Conservation (phyloP, 495 filamentous ascomycete species). For the Neurospora tetrasperma region DNA sequence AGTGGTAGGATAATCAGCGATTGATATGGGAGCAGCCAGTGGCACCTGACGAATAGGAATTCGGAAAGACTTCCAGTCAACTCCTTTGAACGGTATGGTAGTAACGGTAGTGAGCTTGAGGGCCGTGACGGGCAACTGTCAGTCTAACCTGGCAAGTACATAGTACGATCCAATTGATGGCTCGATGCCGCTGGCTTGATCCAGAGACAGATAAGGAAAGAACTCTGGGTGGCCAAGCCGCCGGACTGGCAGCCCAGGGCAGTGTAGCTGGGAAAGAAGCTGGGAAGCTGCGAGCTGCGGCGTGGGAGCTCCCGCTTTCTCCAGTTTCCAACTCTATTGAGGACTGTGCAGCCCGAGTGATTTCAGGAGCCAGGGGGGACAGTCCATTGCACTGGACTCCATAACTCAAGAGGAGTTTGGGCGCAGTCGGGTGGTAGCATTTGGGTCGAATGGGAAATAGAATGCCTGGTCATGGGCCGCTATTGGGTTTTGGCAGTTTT, state of each 20-base stretch:
- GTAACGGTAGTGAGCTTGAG: not conserved
- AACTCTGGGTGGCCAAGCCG: not conserved
- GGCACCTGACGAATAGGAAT: not conserved
- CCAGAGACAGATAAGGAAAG: not conserved
- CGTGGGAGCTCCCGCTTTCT: not conserved
- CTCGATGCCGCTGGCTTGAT: not conserved
- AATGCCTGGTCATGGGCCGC: not conserved
- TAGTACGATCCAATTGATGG: not conserved
- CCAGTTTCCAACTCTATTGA: not conserved
- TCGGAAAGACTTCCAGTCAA: not conserved
- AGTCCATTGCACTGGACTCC: not conserved
- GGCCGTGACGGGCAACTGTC: not conserved
- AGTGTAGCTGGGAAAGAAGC: not conserved
- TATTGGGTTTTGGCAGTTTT: not conserved
- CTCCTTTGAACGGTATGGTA: not conserved
- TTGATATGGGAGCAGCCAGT: not conserved
- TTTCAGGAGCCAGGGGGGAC: not conserved
- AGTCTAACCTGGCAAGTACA: not conserved
- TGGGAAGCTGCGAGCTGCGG: not conserved
- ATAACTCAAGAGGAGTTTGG: not conserved
- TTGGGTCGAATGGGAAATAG: not conserved
- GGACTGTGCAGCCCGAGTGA: not conserved
- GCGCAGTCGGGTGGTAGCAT: not conserved
- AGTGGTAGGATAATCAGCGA: not conserved
- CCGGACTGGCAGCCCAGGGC: not conserved